Evolutionary conservation across 1,284 basidiomycete species (phyloP).

Genomic region (Peniophora sp.): DNA sequence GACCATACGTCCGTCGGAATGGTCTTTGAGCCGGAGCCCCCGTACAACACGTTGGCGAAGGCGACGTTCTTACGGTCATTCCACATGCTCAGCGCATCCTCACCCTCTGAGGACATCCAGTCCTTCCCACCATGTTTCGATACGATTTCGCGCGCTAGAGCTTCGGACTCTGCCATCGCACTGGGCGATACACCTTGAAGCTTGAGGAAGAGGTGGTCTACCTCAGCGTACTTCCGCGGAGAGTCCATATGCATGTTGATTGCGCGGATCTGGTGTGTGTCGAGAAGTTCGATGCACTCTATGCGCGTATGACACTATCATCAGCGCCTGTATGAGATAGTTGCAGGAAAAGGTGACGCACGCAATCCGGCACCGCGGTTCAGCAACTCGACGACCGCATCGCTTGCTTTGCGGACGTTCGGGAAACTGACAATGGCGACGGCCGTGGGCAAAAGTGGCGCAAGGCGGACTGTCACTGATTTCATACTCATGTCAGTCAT

Average conservation of each 20-base stretch:
- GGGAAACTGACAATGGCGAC: conserved; percentile 68
- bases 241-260: conserved; percentile 61
- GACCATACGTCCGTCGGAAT: conserved; percentile 87
- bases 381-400: conserved; percentile 70
- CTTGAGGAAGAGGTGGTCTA: conserved; percentile 82
- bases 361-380: conserved; percentile 66
- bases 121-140: conserved; percentile 61
- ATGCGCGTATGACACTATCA: no score
- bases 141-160: conserved; percentile 47
- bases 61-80: conserved; percentile 79
- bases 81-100: conserved; percentile 80
- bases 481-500: conserved; percentile 30
- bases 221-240: conserved; percentile 53
- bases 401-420: conserved; percentile 55
- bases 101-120: conserved; percentile 61
- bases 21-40: conserved; percentile 50
- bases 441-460: conserved; percentile 71
- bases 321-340: no score
- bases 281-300: conserved; percentile 73
- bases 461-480: conserved; percentile 70
- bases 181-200: conserved; percentile 66
- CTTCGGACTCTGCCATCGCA: conserved; percentile 58
- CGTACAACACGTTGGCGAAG: conserved; percentile 59
- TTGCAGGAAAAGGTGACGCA: conserved; percentile 24
- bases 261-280: conserved; percentile 62